A percentile compares a stretch with the other conserved stretches of the same genome.
Evolutionary conservation across 2,329 filamentous ascomycete species (phyloP).

Genomic region (Ceratocystis eucalypticola): DNA sequence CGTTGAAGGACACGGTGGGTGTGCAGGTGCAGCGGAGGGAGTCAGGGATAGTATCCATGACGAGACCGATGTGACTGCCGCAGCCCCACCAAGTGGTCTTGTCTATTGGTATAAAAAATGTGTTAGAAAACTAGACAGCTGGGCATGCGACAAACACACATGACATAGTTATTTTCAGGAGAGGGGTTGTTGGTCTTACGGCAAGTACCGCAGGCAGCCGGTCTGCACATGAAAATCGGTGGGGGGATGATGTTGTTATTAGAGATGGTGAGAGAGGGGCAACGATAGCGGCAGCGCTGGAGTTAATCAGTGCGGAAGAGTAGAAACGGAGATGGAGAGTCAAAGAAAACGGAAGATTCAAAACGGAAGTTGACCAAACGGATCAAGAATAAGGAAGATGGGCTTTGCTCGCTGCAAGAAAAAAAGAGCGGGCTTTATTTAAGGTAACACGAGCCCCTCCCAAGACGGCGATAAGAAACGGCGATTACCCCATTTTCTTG

Average conservation of each 20-base stretch:
- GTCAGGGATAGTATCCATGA: conserved; percentile 47
- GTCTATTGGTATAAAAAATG: conserved; percentile 27
- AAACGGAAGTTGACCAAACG: neutral
- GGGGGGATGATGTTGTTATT: neutral
- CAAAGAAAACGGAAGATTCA: neutral
- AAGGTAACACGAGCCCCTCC: neutral
- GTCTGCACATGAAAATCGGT: conserved; percentile 42
- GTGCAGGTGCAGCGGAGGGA: conserved; percentile 51
- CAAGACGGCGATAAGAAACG: neutral
- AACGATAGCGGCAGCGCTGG: neutral
- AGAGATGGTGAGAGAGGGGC: neutral
- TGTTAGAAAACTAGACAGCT: neutral
- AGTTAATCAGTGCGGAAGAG: neutral
- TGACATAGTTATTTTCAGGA: neutral
- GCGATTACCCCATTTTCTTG: neutral
- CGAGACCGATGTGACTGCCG: conserved; percentile 44
- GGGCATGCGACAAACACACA: neutral
- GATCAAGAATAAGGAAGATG: too few relatives aligned
- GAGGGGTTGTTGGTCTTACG: conserved; percentile 32
- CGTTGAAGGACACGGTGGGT: conserved; percentile 47
- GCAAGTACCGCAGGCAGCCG: conserved; percentile 48
- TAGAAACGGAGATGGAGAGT: neutral
- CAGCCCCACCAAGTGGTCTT: conserved; percentile 54
- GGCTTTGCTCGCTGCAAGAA: neutral
- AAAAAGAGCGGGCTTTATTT: neutral